Base-by-base conservation (phyloP, 129 eudicot species). In the Silybum marianum region DNA sequence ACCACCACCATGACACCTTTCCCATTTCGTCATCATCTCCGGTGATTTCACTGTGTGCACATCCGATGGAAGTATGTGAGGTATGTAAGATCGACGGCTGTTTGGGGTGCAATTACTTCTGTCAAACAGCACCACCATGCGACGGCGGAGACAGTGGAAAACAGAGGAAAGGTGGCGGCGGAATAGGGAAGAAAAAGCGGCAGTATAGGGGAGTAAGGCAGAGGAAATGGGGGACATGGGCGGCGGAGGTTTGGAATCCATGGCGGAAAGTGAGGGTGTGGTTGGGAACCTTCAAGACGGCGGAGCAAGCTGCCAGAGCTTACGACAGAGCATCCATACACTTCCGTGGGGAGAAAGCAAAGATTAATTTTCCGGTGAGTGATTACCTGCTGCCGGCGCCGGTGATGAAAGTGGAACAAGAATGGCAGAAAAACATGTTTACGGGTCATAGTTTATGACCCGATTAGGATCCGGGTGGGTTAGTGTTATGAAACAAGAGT, bases 161-260 rank as follows among this genome's bases (percentile, higher is more conserved):
- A 32, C 36, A 32, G 36, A 32, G 6, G 36, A 32, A 32, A 4
- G 36, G 6, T 32, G 36, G 25, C 22, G 74, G 72, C 9, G 82
- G 54, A 19, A 72, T 19, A 54, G 3, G 51, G 67, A 83, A 77
- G 76, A 77, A 78, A 63, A 83, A 83, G 60, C 63, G 86, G 48
- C 86, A 58, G 68, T 83, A 71, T 22, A 83, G 82, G 21, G 86
- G 86, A 4, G 86, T 83, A 9, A 5, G 86, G 54, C 86, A 83
- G 78, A 14, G 86, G 25, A 82, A 71, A 71, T 83, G 86, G 82
- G 86, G 86, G 22, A 83, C 86, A 30, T 83, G 88, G 90, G 90
- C 86, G 22, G 92, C 92, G 21, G 92, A 89, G 60, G 86, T 89
- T 4, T 54, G 92, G 67, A 88, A 89, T 65, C 92, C 92, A 2